Conservation (phyloP, 257 asterid genomes). For the Penstemon barbatus region DNA sequence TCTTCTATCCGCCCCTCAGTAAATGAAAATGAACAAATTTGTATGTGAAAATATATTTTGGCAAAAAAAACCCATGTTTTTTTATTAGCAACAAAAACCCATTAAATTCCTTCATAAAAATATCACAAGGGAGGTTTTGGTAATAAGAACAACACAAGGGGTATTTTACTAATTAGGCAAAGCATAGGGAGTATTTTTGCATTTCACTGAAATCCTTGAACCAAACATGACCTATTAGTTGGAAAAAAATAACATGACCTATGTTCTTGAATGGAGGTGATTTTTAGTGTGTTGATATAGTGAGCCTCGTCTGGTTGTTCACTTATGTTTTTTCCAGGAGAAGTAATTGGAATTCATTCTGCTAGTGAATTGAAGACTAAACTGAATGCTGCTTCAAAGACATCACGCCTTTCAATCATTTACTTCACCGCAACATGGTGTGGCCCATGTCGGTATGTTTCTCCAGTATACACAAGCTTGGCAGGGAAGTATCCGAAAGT, state of each 20-base stretch:
- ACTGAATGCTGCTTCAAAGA: constrained; percentile 50
- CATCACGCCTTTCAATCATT: constrained; percentile 55
- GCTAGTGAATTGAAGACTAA: constrained; percentile 45
- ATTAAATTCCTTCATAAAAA: too few relatives aligned
- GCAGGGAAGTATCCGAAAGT: constrained; percentile 51
- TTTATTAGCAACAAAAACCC: too few relatives aligned
- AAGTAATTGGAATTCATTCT: constrained; percentile 55
- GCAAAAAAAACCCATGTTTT: too few relatives aligned
- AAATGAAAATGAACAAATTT: too few relatives aligned
- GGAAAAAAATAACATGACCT: not conserved
- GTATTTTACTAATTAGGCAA: too few relatives aligned
- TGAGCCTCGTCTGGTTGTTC: not conserved
- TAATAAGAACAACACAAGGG: too few relatives aligned
- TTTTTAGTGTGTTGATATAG: too few relatives aligned
- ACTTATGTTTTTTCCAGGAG: constrained; percentile 42
- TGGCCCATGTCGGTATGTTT: constrained; percentile 71
- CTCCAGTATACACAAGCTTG: constrained; percentile 58
- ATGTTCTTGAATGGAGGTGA: not conserved
- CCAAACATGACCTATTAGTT: too few relatives aligned
- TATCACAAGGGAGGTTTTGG: too few relatives aligned
- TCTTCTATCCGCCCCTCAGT: too few relatives aligned
- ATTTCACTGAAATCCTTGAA: not conserved
- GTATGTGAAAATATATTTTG: too few relatives aligned
- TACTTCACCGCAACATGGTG: constrained; percentile 90
- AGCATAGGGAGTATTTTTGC: too few relatives aligned